A percentile compares a stretch with the other conserved stretches of the same genome.
Conservation (phyloP, 495 filamentous ascomycete genomes). For the Aspergillus diversus region DNA sequence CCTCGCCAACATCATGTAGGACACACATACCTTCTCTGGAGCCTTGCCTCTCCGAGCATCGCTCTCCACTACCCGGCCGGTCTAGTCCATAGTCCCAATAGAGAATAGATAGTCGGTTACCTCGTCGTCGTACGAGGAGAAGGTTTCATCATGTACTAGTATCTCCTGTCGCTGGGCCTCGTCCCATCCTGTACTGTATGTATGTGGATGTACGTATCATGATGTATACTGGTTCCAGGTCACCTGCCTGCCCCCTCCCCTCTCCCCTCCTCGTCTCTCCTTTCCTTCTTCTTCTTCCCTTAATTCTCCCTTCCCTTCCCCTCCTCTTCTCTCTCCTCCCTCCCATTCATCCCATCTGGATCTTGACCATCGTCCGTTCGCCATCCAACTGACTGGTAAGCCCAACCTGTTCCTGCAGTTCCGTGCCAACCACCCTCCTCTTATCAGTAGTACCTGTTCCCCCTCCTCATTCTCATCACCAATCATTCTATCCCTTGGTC, state of each 20-base stretch:
- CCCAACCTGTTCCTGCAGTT: constrained; percentile 26
- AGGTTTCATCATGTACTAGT: constrained; percentile 4
- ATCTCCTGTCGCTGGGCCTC: not conserved
- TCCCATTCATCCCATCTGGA: constrained; percentile 32
- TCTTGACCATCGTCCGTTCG: constrained; percentile 26
- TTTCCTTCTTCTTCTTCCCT: constrained; percentile 21
- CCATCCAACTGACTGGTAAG: constrained; percentile 25
- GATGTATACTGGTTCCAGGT: constrained; percentile 27
- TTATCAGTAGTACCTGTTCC: not conserved
- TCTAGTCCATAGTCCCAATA: not conserved
- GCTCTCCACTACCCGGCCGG: not conserved
- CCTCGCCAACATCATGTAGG: not conserved
- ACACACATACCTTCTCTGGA: not conserved
- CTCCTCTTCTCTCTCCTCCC: constrained; percentile 22
- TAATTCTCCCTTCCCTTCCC: constrained; percentile 26
- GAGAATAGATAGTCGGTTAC: not conserved
- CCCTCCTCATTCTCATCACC: not conserved
- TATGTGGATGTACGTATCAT: not conserved
- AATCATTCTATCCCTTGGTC: constrained; percentile 3
- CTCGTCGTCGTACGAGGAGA: not conserved
- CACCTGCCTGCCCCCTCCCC: constrained; percentile 37
- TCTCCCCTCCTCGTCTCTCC: constrained; percentile 29
- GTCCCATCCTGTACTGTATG: not conserved
- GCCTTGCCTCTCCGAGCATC: not conserved
- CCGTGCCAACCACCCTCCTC: constrained; percentile 20